These are phyloP conservation scores for Diaporthe longicolla DNA, from an alignment of 2,329 filamentous ascomycete species.

Conservation along the genomic window DNA sequence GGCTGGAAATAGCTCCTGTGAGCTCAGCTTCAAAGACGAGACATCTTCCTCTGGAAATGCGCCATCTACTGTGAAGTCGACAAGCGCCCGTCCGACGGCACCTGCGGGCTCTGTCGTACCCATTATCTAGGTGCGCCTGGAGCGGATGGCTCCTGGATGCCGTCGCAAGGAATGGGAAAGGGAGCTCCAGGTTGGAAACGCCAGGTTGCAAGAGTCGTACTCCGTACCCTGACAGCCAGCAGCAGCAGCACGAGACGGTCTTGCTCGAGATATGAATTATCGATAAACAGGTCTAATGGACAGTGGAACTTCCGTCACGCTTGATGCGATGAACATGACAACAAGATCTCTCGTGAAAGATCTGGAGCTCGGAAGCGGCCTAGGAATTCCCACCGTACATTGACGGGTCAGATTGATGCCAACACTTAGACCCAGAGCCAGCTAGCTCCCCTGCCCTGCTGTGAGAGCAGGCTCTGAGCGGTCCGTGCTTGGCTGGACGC, in stretches of 20 bases:
- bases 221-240: too few species aligned
- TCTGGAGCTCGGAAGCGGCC: neutral
- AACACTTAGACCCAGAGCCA: neutral
- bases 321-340: neutral
- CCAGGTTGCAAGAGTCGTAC: constrained; percentile 25
- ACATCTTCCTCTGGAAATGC: constrained; percentile 63
- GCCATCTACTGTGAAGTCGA: constrained; percentile 70
- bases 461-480: neutral
- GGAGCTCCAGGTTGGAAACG: constrained; percentile 6
- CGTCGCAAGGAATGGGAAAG: neutral
- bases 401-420: constrained; percentile 8
- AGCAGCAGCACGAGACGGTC: neutral
- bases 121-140: constrained; percentile 18
- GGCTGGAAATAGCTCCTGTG: constrained; percentile 56
- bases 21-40: constrained; percentile 54
- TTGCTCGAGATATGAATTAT: neutral
- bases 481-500: constrained; percentile 1
- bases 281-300: neutral
- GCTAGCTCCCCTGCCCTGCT: neutral
- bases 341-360: neutral
- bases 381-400: neutral
- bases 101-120: neutral
- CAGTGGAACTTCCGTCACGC: neutral
- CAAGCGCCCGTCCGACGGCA: constrained; percentile 70
- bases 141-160: neutral